These are phyloP conservation scores for Talaromyces islandicus DNA, from an alignment of 2,329 filamentous ascomycete species.

Conservation along the genomic window DNA sequence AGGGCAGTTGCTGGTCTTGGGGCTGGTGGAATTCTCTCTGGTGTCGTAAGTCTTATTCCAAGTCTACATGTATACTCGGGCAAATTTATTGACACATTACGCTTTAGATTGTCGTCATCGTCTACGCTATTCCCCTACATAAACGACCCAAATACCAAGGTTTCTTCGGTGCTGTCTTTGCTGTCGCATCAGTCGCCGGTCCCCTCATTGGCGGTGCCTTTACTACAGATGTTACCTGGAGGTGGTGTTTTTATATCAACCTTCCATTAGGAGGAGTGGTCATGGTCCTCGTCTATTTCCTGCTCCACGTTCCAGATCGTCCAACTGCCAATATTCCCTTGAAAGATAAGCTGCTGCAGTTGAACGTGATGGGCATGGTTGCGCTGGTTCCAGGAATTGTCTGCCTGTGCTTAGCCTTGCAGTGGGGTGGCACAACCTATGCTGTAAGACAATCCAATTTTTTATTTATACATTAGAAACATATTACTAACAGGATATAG, in stretches of 20 bases:
- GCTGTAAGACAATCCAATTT: slow-evolving; percentile 4
- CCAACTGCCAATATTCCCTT: neutral
- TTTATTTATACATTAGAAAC: neutral
- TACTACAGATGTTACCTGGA: slow-evolving; percentile 24
- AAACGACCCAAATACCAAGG: slow-evolving; percentile 51
- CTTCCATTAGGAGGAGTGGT: slow-evolving; percentile 18
- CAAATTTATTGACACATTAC: slow-evolving; percentile 38
- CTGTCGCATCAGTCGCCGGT: slow-evolving; percentile 22
- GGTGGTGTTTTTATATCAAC: slow-evolving; percentile 34
- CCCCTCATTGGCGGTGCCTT: slow-evolving; percentile 25
- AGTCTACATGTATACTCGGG: neutral
- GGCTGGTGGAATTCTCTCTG: slow-evolving; percentile 44
- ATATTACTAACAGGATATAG: neutral
- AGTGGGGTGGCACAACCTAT: slow-evolving; percentile 37
- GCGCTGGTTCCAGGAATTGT: slow-evolving; percentile 34
- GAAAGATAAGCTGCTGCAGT: slow-evolving; percentile 15
- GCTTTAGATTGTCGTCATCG: slow-evolving; percentile 12
- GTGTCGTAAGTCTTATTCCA: slow-evolving; percentile 49
- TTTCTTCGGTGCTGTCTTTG: slow-evolving; percentile 47
- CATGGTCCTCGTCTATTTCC: slow-evolving; percentile 14
- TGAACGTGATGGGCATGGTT: slow-evolving; percentile 39
- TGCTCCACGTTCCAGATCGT: neutral
- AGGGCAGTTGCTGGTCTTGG: slow-evolving; percentile 58
- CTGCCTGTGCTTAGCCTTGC: slow-evolving; percentile 41
- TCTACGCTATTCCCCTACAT: neutral